phyloP scores from a whole-genome alignment of 1,284 basidiomycete species.

The Amylostereum chailletii region DNA sequence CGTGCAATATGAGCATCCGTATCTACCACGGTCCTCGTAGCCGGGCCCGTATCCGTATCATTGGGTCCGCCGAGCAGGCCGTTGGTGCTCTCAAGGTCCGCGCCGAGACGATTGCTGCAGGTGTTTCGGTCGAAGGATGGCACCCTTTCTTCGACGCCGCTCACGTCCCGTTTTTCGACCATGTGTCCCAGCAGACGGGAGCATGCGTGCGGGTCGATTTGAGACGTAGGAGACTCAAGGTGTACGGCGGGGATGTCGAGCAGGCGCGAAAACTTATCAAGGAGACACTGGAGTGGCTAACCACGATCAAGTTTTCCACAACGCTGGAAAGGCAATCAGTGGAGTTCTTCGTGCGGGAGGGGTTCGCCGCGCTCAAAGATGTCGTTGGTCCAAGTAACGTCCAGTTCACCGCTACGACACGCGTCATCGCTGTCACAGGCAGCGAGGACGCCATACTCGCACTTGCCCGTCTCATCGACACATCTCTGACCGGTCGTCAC shows the following conservation, averaged over 20 bases:
- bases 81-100: slow-evolving; percentile 50
- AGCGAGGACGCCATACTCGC: slow-evolving; percentile 39
- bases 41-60: slow-evolving; percentile 18
- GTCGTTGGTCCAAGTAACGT: slow-evolving; percentile 41
- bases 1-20: slow-evolving; percentile 19
- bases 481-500: slow-evolving; percentile 21
- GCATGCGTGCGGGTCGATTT: slow-evolving; percentile 35
- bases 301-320: slow-evolving; percentile 29
- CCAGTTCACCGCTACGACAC: slow-evolving; percentile 25
- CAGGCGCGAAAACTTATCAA: slow-evolving; percentile 31
- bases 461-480: slow-evolving; percentile 31
- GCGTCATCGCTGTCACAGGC: slow-evolving; percentile 34
- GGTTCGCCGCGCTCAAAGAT: slow-evolving; percentile 36
- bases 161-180: slow-evolving; percentile 25
- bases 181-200: slow-evolving; percentile 25
- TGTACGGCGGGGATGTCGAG: slow-evolving; percentile 32
- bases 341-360: slow-evolving; percentile 38
- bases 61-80: slow-evolving; percentile 33
- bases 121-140: slow-evolving; percentile 40
- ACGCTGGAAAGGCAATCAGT: slow-evolving; percentile 27
- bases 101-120: slow-evolving; percentile 42
- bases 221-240: slow-evolving; percentile 29
- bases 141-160: slow-evolving; percentile 28
- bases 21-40: background rate
- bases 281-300: slow-evolving; percentile 32